phyloP scores from a whole-genome alignment of 2,329 filamentous ascomycete species.

The Daldinia sp. region DNA sequence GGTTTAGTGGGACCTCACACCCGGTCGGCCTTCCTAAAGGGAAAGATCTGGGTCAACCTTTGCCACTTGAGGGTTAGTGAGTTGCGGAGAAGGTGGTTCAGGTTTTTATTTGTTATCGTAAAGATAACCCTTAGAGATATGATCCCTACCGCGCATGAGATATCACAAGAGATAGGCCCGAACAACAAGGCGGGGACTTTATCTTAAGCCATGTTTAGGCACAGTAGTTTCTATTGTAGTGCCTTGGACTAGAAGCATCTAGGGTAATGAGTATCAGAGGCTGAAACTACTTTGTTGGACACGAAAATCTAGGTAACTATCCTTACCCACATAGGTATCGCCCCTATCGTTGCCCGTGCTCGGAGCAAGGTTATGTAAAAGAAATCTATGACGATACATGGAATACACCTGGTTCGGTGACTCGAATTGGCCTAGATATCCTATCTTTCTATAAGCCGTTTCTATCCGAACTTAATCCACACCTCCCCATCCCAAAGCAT shows the following conservation, averaged over 20 bases:
- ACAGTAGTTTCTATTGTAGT: neutral
- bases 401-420: constrained; percentile 28
- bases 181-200: neutral
- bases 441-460: constrained; percentile 19
- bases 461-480: constrained; percentile 24
- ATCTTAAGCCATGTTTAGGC: constrained; percentile 6
- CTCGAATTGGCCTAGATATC: constrained; percentile 28
- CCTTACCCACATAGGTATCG: constrained; percentile 3
- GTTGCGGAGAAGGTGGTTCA: constrained; percentile 26
- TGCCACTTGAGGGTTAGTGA: constrained; percentile 30
- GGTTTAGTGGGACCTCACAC: constrained; percentile 20
- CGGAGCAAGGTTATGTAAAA: constrained; percentile 4
- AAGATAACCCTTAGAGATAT: constrained; percentile 5
- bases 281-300: neutral
- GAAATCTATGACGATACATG: constrained; percentile 4
- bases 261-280: neutral
- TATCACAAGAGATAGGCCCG: constrained; percentile 6
- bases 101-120: constrained; percentile 9
- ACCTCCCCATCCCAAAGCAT: neutral
- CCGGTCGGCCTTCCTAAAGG: constrained; percentile 15
- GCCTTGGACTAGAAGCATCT: neutral
- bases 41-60: constrained; percentile 17
- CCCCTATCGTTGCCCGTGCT: neutral
- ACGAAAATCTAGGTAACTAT: constrained; percentile 4
- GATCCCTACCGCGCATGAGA: neutral